Base-by-base conservation (phyloP, 2,329 filamentous ascomycete genomes). In the Claviceps monticola region DNA sequence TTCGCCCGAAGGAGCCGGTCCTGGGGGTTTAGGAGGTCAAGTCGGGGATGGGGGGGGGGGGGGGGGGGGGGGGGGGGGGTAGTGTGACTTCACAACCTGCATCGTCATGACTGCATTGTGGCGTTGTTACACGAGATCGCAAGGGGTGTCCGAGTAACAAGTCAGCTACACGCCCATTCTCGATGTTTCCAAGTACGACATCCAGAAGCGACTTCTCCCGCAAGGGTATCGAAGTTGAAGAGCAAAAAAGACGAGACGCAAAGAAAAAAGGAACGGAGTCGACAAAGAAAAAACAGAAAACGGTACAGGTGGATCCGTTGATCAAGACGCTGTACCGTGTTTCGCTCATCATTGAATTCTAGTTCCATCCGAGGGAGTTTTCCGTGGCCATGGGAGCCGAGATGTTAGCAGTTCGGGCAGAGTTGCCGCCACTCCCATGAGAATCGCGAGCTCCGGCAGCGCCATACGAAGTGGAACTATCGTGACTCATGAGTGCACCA, bases 361-460 rank as follows among this genome's bases (percentile, higher is more conserved):
- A 96, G 74, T 94, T 95, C 90, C 90, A 96, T 61, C 90, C 90
- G 58, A 96, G 79, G 49, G 88, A 95, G 76, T 96, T 96, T 73
- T 94, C 89, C 3, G 89, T 85, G 67, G 90, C 90, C 56, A 95
- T 86, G 3, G 90, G 90, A 37, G 88, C 87, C 55, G 87, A 94
- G 65, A 96, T 95, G 68, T 84, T 74, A 44, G 76, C 75, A 3
- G 76, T 79, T 47, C 78, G 73, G 21, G 68, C 75, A 50, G 72
- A 74, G 59, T 74, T 68, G 49, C 71, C 72, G 55, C 84, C 85
- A 64, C 86, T 90, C 58, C 76, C 79, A 51, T 84, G 80, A 60
- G 79, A 82, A 65, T 81, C 74, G 52, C 70, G 72, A 23, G 68
- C 75, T 53, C 69, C 68, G 46, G 50, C 45, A 46, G 70, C 76